phyloP scores from a whole-genome alignment of 805 yeast genomes.

The Yarrowia deformans region DNA sequence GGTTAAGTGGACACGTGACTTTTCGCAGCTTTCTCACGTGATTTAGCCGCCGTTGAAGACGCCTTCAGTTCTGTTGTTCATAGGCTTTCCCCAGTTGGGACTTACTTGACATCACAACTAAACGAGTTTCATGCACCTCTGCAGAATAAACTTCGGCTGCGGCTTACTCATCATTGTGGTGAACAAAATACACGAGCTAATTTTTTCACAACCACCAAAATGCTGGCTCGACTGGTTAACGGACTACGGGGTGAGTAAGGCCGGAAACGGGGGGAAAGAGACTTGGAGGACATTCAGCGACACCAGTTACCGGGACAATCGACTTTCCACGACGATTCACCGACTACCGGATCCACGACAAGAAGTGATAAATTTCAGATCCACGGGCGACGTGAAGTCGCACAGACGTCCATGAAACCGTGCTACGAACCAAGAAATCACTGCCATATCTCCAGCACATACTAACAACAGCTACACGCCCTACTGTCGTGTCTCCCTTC shows the following conservation, averaged over 20 bases:
- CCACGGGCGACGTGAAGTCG: not conserved
- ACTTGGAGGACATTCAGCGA: not conserved
- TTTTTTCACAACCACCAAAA: slow-evolving; percentile 35
- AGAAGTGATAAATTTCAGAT: not conserved
- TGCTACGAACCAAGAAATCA: too few relatives aligned
- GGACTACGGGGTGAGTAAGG: slow-evolving; percentile 35
- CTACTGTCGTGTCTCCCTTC: slow-evolving; percentile 17
- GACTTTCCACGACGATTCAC: not conserved
- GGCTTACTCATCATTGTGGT: slow-evolving; percentile 12
- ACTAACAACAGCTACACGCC: slow-evolving; percentile 32
- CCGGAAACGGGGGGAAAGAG: not conserved
- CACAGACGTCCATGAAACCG: too few relatives aligned
- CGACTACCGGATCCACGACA: too few relatives aligned
- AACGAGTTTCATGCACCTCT: not conserved
- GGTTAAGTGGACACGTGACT: too few relatives aligned
- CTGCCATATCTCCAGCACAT: not conserved
- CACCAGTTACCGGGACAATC: not conserved
- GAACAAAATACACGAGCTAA: slow-evolving; percentile 16
- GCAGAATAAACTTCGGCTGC: not conserved
- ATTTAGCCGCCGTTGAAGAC: too few relatives aligned
- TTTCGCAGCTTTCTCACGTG: too few relatives aligned
- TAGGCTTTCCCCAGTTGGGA: too few relatives aligned
- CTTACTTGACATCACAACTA: slow-evolving; percentile 2
- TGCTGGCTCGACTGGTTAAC: slow-evolving; percentile 39
- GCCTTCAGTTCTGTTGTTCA: too few relatives aligned